phyloP scores from a whole-genome alignment of 345 rosid species.

The Lumnitzera littorea region DNA sequence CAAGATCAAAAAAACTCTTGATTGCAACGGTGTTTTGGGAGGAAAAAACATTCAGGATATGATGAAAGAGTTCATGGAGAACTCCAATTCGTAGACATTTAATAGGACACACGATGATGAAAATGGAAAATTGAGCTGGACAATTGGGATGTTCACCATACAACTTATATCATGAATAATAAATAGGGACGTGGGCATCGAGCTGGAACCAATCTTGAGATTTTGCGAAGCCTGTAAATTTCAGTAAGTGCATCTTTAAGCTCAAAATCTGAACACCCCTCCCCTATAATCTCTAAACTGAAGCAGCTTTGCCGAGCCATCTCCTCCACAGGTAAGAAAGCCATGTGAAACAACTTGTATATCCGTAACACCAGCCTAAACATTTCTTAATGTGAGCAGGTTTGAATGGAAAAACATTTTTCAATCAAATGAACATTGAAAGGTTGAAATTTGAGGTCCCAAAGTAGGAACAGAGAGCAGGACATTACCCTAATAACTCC shows the following conservation, averaged over 20 bases:
- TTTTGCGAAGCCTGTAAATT: not conserved
- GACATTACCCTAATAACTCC: conserved; percentile 72
- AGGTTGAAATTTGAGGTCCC: not conserved
- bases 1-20: too few species aligned
- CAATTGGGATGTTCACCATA: too few species aligned
- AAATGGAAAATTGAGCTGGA: too few species aligned
- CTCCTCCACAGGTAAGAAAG: conserved; percentile 84
- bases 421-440: not conserved
- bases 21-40: too few species aligned
- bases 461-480: not conserved
- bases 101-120: too few species aligned
- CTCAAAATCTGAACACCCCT: conserved; percentile 3
- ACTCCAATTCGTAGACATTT: too few species aligned
- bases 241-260: too few species aligned
- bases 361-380: conserved; percentile 87
- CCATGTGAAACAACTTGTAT: conserved; percentile 72
- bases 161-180: too few species aligned
- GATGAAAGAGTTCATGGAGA: too few species aligned
- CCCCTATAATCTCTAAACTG: conserved; percentile 28
- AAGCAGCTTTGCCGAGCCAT: conserved; percentile 69
- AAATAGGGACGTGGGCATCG: too few species aligned
- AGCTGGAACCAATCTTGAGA: not conserved
- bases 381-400: conserved; percentile 5
- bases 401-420: not conserved
- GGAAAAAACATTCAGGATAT: too few species aligned